phyloP scores from a whole-genome alignment of 2,329 filamentous ascomycete genomes.

The Fusarium sp. region DNA sequence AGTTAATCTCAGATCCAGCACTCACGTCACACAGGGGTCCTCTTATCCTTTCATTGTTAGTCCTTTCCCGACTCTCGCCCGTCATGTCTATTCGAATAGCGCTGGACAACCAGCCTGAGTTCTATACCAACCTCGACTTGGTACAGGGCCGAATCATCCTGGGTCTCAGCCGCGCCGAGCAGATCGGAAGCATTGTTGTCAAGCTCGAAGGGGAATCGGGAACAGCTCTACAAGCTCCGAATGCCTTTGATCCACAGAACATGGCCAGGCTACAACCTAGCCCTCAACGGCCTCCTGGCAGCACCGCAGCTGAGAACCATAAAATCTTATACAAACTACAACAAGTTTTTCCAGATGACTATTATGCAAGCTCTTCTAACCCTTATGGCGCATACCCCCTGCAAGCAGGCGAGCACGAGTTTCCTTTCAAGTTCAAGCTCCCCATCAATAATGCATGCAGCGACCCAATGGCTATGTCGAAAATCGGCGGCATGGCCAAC shows the following conservation, averaged over 20 bases:
- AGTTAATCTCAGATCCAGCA: slow-evolving; percentile 5
- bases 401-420: slow-evolving; percentile 76
- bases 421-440: slow-evolving; percentile 81
- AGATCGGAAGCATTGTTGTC: slow-evolving; percentile 77
- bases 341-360: slow-evolving; percentile 74
- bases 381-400: slow-evolving; percentile 65
- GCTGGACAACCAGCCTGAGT: slow-evolving; percentile 72
- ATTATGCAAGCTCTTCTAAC: slow-evolving; percentile 51
- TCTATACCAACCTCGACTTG: slow-evolving; percentile 83
- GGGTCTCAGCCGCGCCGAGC: slow-evolving; percentile 70
- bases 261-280: slow-evolving; percentile 43
- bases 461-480: slow-evolving; percentile 61
- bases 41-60: not conserved
- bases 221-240: slow-evolving; percentile 68
- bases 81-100: slow-evolving; percentile 73
- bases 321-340: slow-evolving; percentile 80
- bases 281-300: slow-evolving; percentile 50
- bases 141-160: slow-evolving; percentile 71
- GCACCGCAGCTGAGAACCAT: slow-evolving; percentile 66
- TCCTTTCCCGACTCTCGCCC: slow-evolving; percentile 18
- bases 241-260: slow-evolving; percentile 55
- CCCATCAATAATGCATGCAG: slow-evolving; percentile 79
- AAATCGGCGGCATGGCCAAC: slow-evolving; percentile 62
- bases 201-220: slow-evolving; percentile 84
- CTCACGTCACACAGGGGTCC: slow-evolving; percentile 10